Evolutionary conservation across 228 moss, liverwort and hornwort species (phyloP).

Genomic region (Sphagnum fallax): DNA sequence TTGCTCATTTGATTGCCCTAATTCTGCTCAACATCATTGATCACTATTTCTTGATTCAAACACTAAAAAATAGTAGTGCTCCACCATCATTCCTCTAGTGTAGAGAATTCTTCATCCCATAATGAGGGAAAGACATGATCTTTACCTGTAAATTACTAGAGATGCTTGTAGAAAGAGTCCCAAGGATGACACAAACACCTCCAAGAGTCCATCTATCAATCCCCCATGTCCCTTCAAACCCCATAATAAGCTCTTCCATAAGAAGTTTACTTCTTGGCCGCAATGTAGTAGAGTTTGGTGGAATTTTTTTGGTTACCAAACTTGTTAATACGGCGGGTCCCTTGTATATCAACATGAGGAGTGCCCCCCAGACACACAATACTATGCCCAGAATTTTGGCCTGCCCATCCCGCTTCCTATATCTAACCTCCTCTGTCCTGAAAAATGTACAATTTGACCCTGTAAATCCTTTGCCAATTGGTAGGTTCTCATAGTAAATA

Average conservation of each 20-base stretch:
- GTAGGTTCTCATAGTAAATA: too few species aligned
- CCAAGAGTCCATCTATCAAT: slow-evolving; percentile 23
- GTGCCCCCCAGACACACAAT: slow-evolving; percentile 15
- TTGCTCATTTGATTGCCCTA: not conserved
- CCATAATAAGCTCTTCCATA: not conserved
- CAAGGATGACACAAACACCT: too few species aligned
- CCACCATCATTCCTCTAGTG: too few species aligned
- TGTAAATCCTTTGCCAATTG: too few species aligned
- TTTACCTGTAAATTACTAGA: too few species aligned
- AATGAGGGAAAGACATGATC: too few species aligned
- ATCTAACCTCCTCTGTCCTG: slow-evolving; percentile 22
- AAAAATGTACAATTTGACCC: not conserved
- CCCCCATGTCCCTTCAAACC: slow-evolving; percentile 1
- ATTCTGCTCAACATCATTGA: not conserved
- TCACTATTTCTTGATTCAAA: too few species aligned
- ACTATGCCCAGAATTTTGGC: slow-evolving; percentile 20
- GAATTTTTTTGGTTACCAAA: slow-evolving; percentile 1
- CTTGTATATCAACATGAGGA: slow-evolving; percentile 17
- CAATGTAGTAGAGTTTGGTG: not conserved
- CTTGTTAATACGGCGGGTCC: slow-evolving; percentile 15
- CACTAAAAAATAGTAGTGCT: too few species aligned
- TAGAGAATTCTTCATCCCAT: too few species aligned
- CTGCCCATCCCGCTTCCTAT: slow-evolving; percentile 14
- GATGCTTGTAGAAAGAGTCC: too few species aligned
- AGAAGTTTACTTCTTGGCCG: too few species aligned